Percentiles rank a stretch among this genome's conserved stretches.
These are phyloP conservation scores for Aquilaria agallochum DNA, from an alignment of 441 rosid genomes.

Conservation along the genomic window DNA sequence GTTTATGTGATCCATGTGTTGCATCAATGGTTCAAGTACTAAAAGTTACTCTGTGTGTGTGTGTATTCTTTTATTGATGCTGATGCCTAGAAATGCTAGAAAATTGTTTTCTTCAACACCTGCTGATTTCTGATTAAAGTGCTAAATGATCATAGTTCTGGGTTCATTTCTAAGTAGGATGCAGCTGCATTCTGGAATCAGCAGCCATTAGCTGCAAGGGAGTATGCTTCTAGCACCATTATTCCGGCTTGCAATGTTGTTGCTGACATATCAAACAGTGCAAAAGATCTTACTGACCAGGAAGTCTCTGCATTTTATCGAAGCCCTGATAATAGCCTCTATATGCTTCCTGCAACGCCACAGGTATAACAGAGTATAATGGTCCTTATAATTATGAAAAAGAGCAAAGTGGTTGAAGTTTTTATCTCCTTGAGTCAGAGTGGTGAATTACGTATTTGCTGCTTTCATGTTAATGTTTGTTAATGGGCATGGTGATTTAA, in stretches of 20 bases:
- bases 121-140: no score
- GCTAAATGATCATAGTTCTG: no score
- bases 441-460: no score
- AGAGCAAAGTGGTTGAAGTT: neutral
- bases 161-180: slow-evolving; percentile 37
- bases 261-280: slow-evolving; percentile 64
- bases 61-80: no score
- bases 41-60: no score
- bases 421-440: neutral
- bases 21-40: no score
- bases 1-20: no score
- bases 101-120: no score
- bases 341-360: slow-evolving; percentile 94
- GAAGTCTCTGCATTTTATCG: slow-evolving; percentile 84
- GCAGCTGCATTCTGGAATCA: slow-evolving; percentile 89
- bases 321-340: slow-evolving; percentile 85
- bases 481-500: no score
- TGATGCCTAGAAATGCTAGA: no score
- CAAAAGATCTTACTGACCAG: slow-evolving; percentile 76
- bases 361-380: slow-evolving; percentile 53
- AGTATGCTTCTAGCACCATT: slow-evolving; percentile 74
- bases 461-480: no score
- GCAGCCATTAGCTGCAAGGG: slow-evolving; percentile 77
- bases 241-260: slow-evolving; percentile 82
- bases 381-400: no score